These are phyloP conservation scores for Aspergillus sp. DNA, from an alignment of 2,329 filamentous ascomycete species.

Conservation along the genomic window DNA sequence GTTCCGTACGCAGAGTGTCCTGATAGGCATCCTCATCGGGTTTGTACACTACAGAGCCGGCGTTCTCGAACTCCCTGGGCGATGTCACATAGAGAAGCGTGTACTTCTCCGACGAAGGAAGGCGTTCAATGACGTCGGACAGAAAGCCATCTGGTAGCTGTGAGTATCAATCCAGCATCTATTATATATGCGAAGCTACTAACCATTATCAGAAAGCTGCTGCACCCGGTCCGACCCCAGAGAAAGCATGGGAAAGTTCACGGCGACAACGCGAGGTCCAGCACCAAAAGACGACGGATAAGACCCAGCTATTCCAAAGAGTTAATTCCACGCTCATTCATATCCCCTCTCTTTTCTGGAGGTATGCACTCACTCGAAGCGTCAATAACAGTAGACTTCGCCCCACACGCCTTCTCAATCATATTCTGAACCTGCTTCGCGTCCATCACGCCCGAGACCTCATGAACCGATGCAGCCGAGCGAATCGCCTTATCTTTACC, in stretches of 20 bases:
- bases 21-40: slow-evolving; percentile 48
- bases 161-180: background rate
- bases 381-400: slow-evolving; percentile 37
- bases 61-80: slow-evolving; percentile 36
- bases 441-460: slow-evolving; percentile 46
- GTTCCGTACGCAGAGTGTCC: slow-evolving; percentile 58
- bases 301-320: slow-evolving; percentile 25
- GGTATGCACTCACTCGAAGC: slow-evolving; percentile 28
- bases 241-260: slow-evolving; percentile 39
- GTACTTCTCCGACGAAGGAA: slow-evolving; percentile 50
- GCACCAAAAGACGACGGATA: slow-evolving; percentile 30
- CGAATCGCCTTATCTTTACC: slow-evolving; percentile 43
- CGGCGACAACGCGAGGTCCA: slow-evolving; percentile 36
- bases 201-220: slow-evolving; percentile 38
- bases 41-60: slow-evolving; percentile 48
- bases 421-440: slow-evolving; percentile 33
- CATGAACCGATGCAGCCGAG: slow-evolving; percentile 46
- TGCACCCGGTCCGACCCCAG: slow-evolving; percentile 26
- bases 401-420: slow-evolving; percentile 43
- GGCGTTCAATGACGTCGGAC: slow-evolving; percentile 38
- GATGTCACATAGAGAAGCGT: slow-evolving; percentile 70
- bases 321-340: background rate
- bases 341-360: background rate
- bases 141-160: slow-evolving; percentile 38
- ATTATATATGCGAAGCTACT: slow-evolving; percentile 9